Evolutionary conservation across 2,329 filamentous ascomycete genomes (phyloP).

Genomic region (Furcasterigmium furcatum): DNA sequence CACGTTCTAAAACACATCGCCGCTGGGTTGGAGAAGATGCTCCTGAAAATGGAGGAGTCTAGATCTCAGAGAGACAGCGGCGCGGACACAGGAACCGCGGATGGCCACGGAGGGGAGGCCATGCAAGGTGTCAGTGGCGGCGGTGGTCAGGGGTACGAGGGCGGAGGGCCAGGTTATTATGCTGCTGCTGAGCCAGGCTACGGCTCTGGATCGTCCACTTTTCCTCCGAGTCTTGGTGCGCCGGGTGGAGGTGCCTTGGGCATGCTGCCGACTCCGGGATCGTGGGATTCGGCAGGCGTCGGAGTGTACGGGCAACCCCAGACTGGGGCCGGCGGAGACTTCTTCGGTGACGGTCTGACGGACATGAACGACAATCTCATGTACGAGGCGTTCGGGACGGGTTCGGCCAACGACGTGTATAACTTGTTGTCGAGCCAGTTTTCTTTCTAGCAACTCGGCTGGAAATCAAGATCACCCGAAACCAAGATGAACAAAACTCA

Average conservation of each 20-base stretch:
- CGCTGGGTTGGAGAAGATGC: constrained; percentile 28
- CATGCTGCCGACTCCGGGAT: not conserved
- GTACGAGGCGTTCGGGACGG: constrained; percentile 22
- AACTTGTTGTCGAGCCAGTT: constrained; percentile 11
- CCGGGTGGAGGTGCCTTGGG: no score
- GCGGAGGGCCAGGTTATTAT: not conserved
- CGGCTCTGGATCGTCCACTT: not conserved
- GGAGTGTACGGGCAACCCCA: not conserved
- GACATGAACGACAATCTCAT: constrained; percentile 20
- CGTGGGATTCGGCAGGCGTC: not conserved
- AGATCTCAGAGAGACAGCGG: not conserved
- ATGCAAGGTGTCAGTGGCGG: constrained; percentile 1
- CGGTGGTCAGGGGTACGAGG: not conserved
- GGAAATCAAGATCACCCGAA: no score
- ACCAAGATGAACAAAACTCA: no score
- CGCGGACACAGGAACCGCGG: not conserved
- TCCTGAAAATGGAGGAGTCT: constrained; percentile 11
- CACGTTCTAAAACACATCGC: constrained; percentile 33
- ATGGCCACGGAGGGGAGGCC: not conserved
- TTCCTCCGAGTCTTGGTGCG: not conserved
- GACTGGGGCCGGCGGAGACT: constrained; percentile 1
- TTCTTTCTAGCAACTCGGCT: not conserved
- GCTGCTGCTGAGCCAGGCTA: not conserved
- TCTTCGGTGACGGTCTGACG: constrained; percentile 13
- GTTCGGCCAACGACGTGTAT: constrained; percentile 18